A percentile compares a stretch with the other conserved stretches of the same genome.
Conservation (phyloP, 2,329 filamentous ascomycete genomes). For the Epichloe elymi region DNA sequence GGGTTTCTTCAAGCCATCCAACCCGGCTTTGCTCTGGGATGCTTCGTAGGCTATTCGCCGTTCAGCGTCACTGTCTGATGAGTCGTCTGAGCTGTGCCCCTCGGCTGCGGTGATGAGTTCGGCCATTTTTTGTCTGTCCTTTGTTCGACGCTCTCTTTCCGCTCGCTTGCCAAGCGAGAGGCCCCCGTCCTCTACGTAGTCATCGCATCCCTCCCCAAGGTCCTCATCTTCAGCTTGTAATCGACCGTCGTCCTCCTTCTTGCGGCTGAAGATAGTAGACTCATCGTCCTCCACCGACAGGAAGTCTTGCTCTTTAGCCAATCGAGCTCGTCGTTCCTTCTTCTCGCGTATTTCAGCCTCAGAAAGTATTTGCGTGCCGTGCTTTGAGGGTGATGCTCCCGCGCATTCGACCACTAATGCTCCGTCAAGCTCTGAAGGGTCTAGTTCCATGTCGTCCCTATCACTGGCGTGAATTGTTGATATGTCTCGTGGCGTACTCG, state of each 20-base stretch:
- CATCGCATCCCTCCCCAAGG: conserved; percentile 83
- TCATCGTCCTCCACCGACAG: conserved; percentile 50
- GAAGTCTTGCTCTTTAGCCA: conserved; percentile 57
- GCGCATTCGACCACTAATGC: conserved; percentile 48
- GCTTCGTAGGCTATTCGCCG: conserved; percentile 74
- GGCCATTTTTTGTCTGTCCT: conserved; percentile 64
- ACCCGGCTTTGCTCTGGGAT: conserved; percentile 75
- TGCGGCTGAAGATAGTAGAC: conserved; percentile 26
- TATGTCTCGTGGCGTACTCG: conserved; percentile 61
- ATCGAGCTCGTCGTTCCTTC: conserved; percentile 73
- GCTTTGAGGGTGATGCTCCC: conserved; percentile 17
- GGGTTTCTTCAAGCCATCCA: conserved; percentile 53
- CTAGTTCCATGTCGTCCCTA: conserved; percentile 40
- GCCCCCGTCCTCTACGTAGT: conserved; percentile 77
- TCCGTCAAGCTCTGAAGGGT: conserved; percentile 48
- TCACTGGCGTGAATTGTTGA: conserved; percentile 30
- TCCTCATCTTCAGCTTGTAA: conserved; percentile 82
- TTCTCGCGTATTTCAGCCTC: conserved; percentile 81
- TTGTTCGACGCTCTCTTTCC: conserved; percentile 54
- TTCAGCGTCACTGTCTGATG: conserved; percentile 57
- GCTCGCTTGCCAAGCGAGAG: conserved; percentile 68
- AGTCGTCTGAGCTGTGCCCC: conserved; percentile 46
- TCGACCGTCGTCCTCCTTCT: conserved; percentile 57
- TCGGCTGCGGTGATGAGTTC: conserved; percentile 74
- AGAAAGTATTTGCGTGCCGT: conserved; percentile 50